Evolutionary conservation across 2,329 filamentous ascomycete genomes (phyloP).

Genomic region (Arachnopeziza araneosa): DNA sequence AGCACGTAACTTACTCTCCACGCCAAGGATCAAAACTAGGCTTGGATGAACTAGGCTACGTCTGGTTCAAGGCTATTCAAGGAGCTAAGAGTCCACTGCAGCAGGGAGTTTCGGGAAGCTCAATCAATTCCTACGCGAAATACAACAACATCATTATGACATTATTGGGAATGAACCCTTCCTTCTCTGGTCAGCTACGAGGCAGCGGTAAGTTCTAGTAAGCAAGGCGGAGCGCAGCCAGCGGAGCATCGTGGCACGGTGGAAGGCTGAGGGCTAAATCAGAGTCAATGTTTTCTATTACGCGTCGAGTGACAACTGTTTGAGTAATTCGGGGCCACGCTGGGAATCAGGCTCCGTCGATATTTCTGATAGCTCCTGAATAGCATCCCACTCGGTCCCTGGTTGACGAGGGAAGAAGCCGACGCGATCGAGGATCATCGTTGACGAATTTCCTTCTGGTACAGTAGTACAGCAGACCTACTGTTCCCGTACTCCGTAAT

Average conservation of each 20-base stretch:
- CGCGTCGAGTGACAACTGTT: neutral
- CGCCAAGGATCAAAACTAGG: neutral
- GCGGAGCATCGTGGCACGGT: neutral
- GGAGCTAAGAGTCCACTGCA: neutral
- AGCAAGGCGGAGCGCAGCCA: neutral
- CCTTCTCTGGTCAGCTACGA: neutral
- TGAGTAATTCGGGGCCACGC: neutral
- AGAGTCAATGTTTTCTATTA: neutral
- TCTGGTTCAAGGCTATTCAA: neutral
- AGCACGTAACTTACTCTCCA: neutral
- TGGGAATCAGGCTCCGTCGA: neutral
- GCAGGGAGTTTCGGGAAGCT: neutral
- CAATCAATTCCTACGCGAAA: neutral
- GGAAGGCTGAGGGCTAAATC: neutral
- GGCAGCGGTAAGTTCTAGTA: neutral
- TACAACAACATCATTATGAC: no score
- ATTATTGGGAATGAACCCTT: neutral
- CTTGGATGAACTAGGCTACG: neutral
- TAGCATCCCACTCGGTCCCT: neutral
- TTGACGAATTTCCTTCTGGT: neutral
- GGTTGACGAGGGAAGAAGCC: neutral
- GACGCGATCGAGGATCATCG: neutral
- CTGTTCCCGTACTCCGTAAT: neutral
- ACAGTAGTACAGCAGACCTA: neutral
- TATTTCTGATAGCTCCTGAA: neutral